Evolutionary conservation across 2,329 filamentous ascomycete species (phyloP).

Genomic region (Trichoderma pleuroti): DNA sequence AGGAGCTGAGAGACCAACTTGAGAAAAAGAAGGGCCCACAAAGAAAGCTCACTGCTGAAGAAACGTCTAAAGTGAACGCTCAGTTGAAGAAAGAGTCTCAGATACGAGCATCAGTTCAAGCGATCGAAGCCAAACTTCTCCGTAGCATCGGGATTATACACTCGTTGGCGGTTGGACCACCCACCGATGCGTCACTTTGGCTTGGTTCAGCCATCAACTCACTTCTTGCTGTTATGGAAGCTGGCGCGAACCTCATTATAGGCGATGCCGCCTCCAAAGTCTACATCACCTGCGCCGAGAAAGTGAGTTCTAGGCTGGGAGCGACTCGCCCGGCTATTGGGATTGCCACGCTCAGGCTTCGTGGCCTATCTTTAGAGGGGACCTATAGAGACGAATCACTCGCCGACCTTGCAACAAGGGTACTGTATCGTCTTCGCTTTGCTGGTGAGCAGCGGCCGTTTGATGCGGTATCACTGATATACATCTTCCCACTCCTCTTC

Average conservation of each 20-base stretch:
- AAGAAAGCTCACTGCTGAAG: slow-evolving; percentile 86
- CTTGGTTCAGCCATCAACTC: slow-evolving; percentile 76
- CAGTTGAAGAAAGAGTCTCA: slow-evolving; percentile 83
- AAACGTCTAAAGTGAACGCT: slow-evolving; percentile 83
- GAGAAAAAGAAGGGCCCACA: slow-evolving; percentile 90
- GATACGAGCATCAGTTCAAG: slow-evolving; percentile 70
- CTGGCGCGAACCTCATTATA: slow-evolving; percentile 76
- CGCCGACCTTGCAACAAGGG: slow-evolving; percentile 77
- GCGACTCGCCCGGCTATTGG: slow-evolving; percentile 78
- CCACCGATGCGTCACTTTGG: slow-evolving; percentile 86
- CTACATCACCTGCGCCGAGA: slow-evolving; percentile 75
- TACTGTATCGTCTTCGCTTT: slow-evolving; percentile 87
- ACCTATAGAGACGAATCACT: slow-evolving; percentile 76
- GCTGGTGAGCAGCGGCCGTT: slow-evolving; percentile 91
- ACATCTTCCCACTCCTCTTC: slow-evolving; percentile 79
- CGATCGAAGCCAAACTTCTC: slow-evolving; percentile 66
- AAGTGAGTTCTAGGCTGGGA: slow-evolving; percentile 70
- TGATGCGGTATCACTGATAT: slow-evolving; percentile 81
- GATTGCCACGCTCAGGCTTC: slow-evolving; percentile 76
- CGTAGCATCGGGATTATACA: slow-evolving; percentile 84
- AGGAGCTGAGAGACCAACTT: slow-evolving; percentile 80
- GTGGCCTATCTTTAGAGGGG: slow-evolving; percentile 69
- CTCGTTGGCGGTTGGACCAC: slow-evolving; percentile 78
- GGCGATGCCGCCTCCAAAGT: slow-evolving; percentile 74
- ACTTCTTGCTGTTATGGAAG: slow-evolving; percentile 70